phyloP scores from a whole-genome alignment of 257 asterid genomes.

The Handroanthus guayacan region DNA sequence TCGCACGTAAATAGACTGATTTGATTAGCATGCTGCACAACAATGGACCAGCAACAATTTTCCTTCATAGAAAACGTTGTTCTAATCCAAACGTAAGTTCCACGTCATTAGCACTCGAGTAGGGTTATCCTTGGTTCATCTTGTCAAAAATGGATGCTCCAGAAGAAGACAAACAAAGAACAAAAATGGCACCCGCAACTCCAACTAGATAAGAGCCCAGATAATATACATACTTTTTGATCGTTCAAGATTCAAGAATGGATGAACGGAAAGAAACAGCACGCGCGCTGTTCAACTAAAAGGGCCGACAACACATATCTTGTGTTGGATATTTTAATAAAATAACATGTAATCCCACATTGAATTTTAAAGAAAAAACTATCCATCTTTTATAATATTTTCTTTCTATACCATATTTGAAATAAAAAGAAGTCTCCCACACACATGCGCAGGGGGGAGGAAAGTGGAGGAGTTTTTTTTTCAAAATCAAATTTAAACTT shows the following conservation, averaged over 20 bases:
- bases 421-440: no score
- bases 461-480: no score
- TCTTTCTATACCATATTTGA: no score
- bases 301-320: not conserved
- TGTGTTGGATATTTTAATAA: no score
- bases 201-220: constrained; percentile 18
- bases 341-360: no score
- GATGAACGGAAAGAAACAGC: not conserved
- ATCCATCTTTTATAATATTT: no score
- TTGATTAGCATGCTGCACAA: no score
- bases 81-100: not conserved
- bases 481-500: no score
- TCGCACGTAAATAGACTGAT: no score
- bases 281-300: not conserved
- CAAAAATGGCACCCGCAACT: not conserved
- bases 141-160: constrained; percentile 18
- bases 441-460: no score
- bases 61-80: not conserved
- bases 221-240: not conserved
- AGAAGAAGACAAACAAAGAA: not conserved
- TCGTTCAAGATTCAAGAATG: not conserved
- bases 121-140: not conserved
- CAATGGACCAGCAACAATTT: no score
- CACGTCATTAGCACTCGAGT: not conserved
- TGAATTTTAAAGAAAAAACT: no score